phyloP scores from a whole-genome alignment of 73 alveolate species.

The Vitrella brassicaformis region DNA sequence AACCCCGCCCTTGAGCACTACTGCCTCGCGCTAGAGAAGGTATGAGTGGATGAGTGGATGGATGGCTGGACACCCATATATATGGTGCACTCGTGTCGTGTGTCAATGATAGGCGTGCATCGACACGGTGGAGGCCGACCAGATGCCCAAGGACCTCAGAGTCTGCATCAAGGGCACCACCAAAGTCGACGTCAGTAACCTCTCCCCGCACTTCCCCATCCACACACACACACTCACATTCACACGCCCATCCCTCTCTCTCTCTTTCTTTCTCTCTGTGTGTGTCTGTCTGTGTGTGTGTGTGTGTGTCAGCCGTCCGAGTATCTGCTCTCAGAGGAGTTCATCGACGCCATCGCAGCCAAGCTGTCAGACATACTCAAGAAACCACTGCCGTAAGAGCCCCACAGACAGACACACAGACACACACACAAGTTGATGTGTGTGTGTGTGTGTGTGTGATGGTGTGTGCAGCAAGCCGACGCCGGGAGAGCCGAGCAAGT shows the following conservation, averaged over 20 bases:
- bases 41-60: too few relatives aligned
- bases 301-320: not conserved
- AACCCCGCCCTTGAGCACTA: slow-evolving; percentile 39
- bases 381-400: too few relatives aligned
- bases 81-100: too few relatives aligned
- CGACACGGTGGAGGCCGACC: slow-evolving; percentile 57
- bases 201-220: not conserved
- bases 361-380: not conserved
- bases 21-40: slow-evolving; percentile 48
- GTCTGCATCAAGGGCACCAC: slow-evolving; percentile 45
- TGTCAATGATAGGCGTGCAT: too few relatives aligned
- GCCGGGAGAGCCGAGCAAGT: not conserved
- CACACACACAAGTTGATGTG: too few relatives aligned
- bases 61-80: too few relatives aligned
- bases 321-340: not conserved
- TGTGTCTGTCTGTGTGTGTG: not conserved
- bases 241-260: too few relatives aligned
- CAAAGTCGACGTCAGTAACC: not conserved
- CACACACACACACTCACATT: too few relatives aligned
- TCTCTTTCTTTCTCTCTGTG: not conserved
- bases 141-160: slow-evolving; percentile 67
- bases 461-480: not conserved
- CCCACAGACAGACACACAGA: too few relatives aligned
- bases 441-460: too few relatives aligned
- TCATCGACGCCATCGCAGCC: not conserved